Evolutionary conservation across 140 eudicot species (phyloP).

Genomic region (Flaveria floridana): DNA sequence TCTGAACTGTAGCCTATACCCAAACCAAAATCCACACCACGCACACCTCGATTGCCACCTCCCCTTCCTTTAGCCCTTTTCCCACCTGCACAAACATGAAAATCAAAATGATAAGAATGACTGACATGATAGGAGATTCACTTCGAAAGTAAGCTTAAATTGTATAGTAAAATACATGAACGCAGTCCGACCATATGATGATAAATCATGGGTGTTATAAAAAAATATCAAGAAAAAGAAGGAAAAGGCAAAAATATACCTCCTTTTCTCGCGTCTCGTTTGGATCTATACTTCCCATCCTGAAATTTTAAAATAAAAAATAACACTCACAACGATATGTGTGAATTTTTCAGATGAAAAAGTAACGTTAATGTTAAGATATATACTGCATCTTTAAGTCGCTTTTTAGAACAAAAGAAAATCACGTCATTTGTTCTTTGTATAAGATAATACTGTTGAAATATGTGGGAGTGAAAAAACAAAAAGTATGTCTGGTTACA

Average conservation of each 20-base stretch:
- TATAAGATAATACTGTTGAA: conserved; percentile 5
- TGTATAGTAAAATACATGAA: neutral
- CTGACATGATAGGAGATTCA: neutral
- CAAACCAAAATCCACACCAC: conserved; percentile 97
- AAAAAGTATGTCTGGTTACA: neutral
- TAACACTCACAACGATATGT: conserved; percentile 32
- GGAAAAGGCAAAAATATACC: conserved; percentile 47
- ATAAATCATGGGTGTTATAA: conserved; percentile 1
- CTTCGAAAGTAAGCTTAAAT: conserved; percentile 15
- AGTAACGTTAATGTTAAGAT: neutral
- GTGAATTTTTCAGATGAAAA: conserved; percentile 5
- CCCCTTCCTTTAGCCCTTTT: conserved; percentile 96
- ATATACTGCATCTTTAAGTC: neutral
- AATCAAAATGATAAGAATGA: conserved; percentile 7
- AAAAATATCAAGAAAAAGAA: neutral
- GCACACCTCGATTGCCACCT: conserved; percentile 82
- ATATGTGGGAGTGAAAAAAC: conserved; percentile 13
- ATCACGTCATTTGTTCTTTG: neutral
- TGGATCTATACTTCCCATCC: conserved; percentile 98
- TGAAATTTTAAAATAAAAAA: conserved; percentile 46
- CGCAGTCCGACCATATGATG: neutral
- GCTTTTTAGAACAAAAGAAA: neutral
- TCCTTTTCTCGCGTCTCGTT: conserved; percentile 93
- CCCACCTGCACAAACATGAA: conserved; percentile 66
- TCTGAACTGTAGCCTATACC: conserved; percentile 89